phyloP scores from a whole-genome alignment of 768 basidiomycete species.

The Xerocomellus intermedius region DNA sequence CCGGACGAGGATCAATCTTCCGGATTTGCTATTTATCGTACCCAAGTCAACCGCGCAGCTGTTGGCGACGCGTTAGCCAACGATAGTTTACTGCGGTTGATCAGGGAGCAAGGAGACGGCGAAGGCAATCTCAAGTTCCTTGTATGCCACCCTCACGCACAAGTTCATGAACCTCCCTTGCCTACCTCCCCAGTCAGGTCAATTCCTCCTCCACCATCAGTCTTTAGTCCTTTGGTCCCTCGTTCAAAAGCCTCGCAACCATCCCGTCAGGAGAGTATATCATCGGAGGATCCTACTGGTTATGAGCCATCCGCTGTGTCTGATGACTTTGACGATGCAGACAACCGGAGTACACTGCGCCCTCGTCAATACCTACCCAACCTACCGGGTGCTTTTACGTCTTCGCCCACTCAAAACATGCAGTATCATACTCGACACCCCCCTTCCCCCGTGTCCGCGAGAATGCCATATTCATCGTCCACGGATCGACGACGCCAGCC shows the following conservation, averaged over 20 bases:
- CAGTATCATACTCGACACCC: slow-evolving; percentile 42
- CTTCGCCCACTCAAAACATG: slow-evolving; percentile 38
- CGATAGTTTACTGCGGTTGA: slow-evolving; percentile 69
- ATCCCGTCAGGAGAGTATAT: slow-evolving; percentile 68
- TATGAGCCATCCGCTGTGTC: slow-evolving; percentile 60
- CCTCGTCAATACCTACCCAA: slow-evolving; percentile 35
- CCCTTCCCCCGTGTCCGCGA: slow-evolving; percentile 34
- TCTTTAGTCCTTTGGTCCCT: slow-evolving; percentile 48
- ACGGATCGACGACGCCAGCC: slow-evolving; percentile 27
- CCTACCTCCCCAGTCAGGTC: slow-evolving; percentile 42
- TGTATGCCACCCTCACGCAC: slow-evolving; percentile 63
- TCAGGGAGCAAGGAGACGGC: slow-evolving; percentile 68
- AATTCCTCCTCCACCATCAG: slow-evolving; percentile 50
- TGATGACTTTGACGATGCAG: slow-evolving; percentile 60
- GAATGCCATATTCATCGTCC: slow-evolving; percentile 22
- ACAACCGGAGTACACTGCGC: slow-evolving; percentile 47
- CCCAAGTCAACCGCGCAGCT: slow-evolving; percentile 78
- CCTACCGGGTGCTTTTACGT: slow-evolving; percentile 28
- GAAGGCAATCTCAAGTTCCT: slow-evolving; percentile 84
- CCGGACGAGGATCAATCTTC: slow-evolving; percentile 74
- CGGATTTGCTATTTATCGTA: slow-evolving; percentile 79
- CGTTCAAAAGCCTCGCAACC: slow-evolving; percentile 46
- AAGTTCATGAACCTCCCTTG: slow-evolving; percentile 53
- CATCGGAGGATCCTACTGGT: slow-evolving; percentile 63
- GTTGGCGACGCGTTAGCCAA: slow-evolving; percentile 71